phyloP scores from a whole-genome alignment of 306 rosid species.

The Citrullus mucosospermus region DNA sequence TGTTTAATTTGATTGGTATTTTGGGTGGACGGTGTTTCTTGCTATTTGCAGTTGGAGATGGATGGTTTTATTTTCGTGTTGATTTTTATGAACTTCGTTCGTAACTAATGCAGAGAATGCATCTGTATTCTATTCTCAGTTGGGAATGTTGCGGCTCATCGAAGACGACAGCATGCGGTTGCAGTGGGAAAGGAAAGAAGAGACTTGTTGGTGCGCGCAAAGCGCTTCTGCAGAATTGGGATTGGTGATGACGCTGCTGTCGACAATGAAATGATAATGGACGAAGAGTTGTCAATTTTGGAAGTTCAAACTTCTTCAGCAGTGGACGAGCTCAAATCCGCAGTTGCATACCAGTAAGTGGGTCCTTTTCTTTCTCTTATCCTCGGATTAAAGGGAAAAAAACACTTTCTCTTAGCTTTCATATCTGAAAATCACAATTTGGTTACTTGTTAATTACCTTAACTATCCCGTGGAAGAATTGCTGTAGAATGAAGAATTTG shows the following conservation, averaged over 20 bases:
- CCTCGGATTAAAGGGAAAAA: background rate
- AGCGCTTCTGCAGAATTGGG: slow-evolving; percentile 68
- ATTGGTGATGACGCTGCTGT: slow-evolving; percentile 19
- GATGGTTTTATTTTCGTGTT: background rate
- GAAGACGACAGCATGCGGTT: slow-evolving; percentile 62
- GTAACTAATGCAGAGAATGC: slow-evolving; percentile 9
- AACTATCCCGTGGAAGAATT: background rate
- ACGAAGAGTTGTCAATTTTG: slow-evolving; percentile 66
- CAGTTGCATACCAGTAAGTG: slow-evolving; percentile 58
- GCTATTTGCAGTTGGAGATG: background rate
- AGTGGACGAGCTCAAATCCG: slow-evolving; percentile 61
- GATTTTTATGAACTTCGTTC: background rate
- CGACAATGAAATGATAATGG: slow-evolving; percentile 56
- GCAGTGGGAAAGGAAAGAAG: slow-evolving; percentile 74
- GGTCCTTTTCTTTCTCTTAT: slow-evolving; percentile 3
- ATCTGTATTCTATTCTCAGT: slow-evolving; percentile 30
- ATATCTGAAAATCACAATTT: background rate
- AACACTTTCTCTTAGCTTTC: background rate
- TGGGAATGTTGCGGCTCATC: slow-evolving; percentile 54
- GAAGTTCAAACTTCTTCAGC: slow-evolving; percentile 69
- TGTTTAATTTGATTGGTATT: background rate
- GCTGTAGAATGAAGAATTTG: background rate
- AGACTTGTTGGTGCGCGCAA: slow-evolving; percentile 67
- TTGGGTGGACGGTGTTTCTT: background rate
- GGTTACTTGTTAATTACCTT: background rate